Percentiles rank a stretch among this genome's conserved stretches.
These are phyloP conservation scores for Blastocystis sp. DNA, from an alignment of 352 stramenopile species.

Conservation along the genomic window DNA sequence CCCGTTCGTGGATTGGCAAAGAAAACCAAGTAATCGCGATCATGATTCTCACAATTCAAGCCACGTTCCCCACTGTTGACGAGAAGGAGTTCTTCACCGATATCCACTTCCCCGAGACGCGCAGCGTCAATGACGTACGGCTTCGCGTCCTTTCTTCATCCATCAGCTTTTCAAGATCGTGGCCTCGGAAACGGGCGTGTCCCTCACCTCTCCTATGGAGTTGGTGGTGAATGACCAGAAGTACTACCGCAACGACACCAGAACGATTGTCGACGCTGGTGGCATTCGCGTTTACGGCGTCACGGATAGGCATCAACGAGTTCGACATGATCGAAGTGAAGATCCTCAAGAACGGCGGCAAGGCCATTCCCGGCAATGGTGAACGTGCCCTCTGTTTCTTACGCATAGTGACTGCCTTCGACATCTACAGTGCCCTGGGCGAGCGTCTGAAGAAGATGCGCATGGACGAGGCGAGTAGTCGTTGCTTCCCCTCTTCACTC, in stretches of 20 bases:
- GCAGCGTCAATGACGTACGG: slow-evolving; percentile 40
- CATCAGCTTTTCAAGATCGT: slow-evolving; percentile 54
- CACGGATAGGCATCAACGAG: slow-evolving; percentile 53
- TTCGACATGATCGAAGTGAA: slow-evolving; percentile 67
- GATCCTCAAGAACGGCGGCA: slow-evolving; percentile 64
- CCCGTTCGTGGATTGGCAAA: no score
- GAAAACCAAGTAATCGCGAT: no score
- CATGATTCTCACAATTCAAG: slow-evolving; percentile 64
- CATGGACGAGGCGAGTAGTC: background rate
- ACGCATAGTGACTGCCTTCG: slow-evolving; percentile 56
- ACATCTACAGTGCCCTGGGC: slow-evolving; percentile 46
- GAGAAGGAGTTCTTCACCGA: slow-evolving; percentile 32
- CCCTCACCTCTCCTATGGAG: slow-evolving; percentile 60
- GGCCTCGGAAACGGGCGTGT: slow-evolving; percentile 44
- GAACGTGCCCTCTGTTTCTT: background rate
- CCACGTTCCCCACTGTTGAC: slow-evolving; percentile 44
- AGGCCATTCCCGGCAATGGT: slow-evolving; percentile 45
- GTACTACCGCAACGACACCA: slow-evolving; percentile 52
- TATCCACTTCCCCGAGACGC: slow-evolving; percentile 23
- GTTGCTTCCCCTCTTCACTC: background rate
- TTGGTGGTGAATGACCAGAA: slow-evolving; percentile 40
- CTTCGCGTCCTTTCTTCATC: background rate
- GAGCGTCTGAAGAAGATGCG: slow-evolving; percentile 38
- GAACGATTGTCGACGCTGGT: slow-evolving; percentile 54
- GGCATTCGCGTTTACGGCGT: background rate